Evolutionary conservation across 495 filamentous ascomycete species (phyloP).

Genomic region (Oleoguttula mirabilis): DNA sequence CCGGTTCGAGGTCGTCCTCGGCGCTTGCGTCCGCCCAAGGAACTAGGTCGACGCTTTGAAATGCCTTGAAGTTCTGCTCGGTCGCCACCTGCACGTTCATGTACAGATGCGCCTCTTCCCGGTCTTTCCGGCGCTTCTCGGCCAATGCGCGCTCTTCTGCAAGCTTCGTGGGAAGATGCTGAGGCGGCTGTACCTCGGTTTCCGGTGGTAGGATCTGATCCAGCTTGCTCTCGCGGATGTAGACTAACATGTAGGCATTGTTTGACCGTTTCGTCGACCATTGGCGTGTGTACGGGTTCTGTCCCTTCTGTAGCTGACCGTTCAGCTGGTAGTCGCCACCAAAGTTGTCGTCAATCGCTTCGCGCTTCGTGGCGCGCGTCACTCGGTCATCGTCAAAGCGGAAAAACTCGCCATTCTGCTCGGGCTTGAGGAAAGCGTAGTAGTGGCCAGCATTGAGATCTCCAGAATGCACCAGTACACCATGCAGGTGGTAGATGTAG

Average conservation of each 20-base stretch:
- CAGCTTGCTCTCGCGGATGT: constrained; percentile 73
- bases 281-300: constrained; percentile 55
- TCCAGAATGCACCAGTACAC: constrained; percentile 91
- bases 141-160: constrained; percentile 67
- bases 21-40: constrained; percentile 41
- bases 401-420: constrained; percentile 86
- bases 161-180: constrained; percentile 65
- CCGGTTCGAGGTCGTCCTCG: constrained; percentile 40
- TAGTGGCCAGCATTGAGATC: constrained; percentile 98
- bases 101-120: constrained; percentile 87
- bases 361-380: constrained; percentile 78
- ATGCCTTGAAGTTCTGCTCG: constrained; percentile 62
- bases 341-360: constrained; percentile 93
- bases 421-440: constrained; percentile 91
- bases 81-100: constrained; percentile 69
- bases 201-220: constrained; percentile 71
- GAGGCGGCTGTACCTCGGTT: constrained; percentile 61
- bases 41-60: constrained; percentile 78
- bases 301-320: constrained; percentile 39
- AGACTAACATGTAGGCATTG: constrained; percentile 96
- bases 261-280: constrained; percentile 60
- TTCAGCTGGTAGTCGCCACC: constrained; percentile 68
- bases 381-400: constrained; percentile 96
- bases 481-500: constrained; percentile 84
- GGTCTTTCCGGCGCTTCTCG: constrained; percentile 67